Base-by-base conservation (phyloP, 2,329 filamentous ascomycete species). In the Moelleriella libera region DNA sequence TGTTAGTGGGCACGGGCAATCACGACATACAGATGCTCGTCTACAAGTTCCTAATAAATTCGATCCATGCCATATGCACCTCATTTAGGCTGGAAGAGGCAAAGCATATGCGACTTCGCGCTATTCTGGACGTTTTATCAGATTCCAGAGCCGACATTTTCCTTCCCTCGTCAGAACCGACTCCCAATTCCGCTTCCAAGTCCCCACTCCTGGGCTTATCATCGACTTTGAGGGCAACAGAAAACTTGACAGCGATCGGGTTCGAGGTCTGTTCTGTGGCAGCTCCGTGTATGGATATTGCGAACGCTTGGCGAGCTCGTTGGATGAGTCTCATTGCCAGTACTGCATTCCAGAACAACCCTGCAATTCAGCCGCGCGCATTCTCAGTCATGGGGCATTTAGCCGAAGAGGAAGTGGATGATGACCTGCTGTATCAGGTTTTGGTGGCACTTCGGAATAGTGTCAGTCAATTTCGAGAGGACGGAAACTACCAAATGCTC, bases 321-420 rank as follows among this genome's bases (percentile, higher is more conserved):
- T 85, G 81, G 81, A 84, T 85, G 81, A 83, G 80, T 55, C 66
- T 85, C 28, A 80, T 85, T 40, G 80, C 81, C 12, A 85, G 81
- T 57, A 85, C 80, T 8, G 81, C 81, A 0, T 85, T 85, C 58
- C 81, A 85, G 57, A 83, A 80, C 57, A 85, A 85, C 56, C 81
- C 80, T 7, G 80, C 81, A 2, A 81, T 85, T 48, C 81, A 85
- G 53, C 80, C 81, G 5, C 69, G 78, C 21, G 81, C 81, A 1
- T 85, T 85, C 55, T 75, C 79, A 2, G 80, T 84, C 41, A 83
- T 85, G 80, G 81, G 81, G 11, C 84, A 80, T 54, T 63, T 85
- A 8, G 80, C 81, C 29, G 70, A 79, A n/a, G 80, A 84, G 56
- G 80, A 84, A 58, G 80, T 85, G 2, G 81, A 85, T 47, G 81